Evolutionary conservation across 2,329 filamentous ascomycete genomes (phyloP).

Genomic region (Alternaria incomplexa): DNA sequence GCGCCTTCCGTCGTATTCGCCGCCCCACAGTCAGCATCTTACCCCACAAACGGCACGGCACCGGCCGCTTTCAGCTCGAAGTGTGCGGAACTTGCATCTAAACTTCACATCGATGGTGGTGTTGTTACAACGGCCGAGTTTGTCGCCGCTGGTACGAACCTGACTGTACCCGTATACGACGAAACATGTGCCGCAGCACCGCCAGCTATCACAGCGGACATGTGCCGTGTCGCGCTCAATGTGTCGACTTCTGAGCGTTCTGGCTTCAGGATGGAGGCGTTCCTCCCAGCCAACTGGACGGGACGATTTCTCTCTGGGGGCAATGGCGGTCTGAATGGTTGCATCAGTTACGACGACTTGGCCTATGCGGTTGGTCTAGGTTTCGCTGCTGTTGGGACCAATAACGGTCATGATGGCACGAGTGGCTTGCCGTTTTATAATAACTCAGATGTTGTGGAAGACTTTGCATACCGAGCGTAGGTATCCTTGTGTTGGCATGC

Average conservation of each 20-base stretch:
- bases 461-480: slow-evolving; percentile 56
- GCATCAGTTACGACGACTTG: slow-evolving; percentile 48
- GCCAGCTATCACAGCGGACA: slow-evolving; percentile 43
- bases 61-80: slow-evolving; percentile 24
- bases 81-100: slow-evolving; percentile 37
- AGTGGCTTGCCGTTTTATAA: slow-evolving; percentile 56
- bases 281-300: slow-evolving; percentile 52
- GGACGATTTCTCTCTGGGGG: slow-evolving; percentile 44
- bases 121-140: slow-evolving; percentile 49
- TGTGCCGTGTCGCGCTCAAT: slow-evolving; percentile 51
- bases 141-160: slow-evolving; percentile 50
- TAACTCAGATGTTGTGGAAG: slow-evolving; percentile 54
- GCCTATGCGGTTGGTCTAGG: slow-evolving; percentile 48
- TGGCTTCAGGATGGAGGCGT: slow-evolving; percentile 54
- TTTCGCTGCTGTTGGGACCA: slow-evolving; percentile 50
- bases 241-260: slow-evolving; percentile 49
- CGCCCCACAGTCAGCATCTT: neutral
- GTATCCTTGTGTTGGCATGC: neutral
- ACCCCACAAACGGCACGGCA: neutral
- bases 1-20: slow-evolving; percentile 12
- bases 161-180: slow-evolving; percentile 48
- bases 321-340: slow-evolving; percentile 52
- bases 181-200: slow-evolving; percentile 45
- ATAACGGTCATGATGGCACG: slow-evolving; percentile 54
- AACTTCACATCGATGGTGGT: slow-evolving; percentile 41